These are phyloP conservation scores for Sporothrix sp. DNA, from an alignment of 2,329 filamentous ascomycete species.

Conservation along the genomic window DNA sequence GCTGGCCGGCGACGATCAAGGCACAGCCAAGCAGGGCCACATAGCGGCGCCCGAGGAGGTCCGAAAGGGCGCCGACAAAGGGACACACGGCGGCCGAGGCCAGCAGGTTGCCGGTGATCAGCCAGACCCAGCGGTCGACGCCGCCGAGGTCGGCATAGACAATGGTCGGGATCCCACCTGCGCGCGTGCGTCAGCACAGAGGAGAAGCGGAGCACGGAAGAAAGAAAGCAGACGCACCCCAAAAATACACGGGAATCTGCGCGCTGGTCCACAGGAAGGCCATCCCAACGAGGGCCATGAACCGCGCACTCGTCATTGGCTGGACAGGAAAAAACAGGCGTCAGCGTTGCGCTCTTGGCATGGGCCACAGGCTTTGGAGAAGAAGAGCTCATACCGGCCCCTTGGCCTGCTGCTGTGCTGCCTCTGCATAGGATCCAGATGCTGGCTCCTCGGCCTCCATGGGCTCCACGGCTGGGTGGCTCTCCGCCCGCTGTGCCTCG, in stretches of 20 bases:
- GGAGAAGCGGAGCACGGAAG: constrained; percentile 29
- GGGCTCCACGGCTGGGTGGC: not conserved
- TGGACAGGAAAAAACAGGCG: not conserved
- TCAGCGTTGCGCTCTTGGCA: too few relatives aligned
- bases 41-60: constrained; percentile 51
- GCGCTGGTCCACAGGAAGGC: constrained; percentile 24
- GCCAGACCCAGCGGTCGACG: constrained; percentile 51
- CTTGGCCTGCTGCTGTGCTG: not conserved
- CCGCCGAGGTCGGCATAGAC: constrained; percentile 54
- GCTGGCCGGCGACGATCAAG: constrained; percentile 48
- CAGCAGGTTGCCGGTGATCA: constrained; percentile 44
- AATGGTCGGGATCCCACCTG: constrained; percentile 38
- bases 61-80: constrained; percentile 57
- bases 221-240: constrained; percentile 17
- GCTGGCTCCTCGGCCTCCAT: not conserved
- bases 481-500: not conserved
- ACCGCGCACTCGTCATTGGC: constrained; percentile 13
- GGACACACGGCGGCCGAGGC: constrained; percentile 47
- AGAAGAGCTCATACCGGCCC: not conserved
- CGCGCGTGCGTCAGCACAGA: too few relatives aligned
- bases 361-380: too few relatives aligned
- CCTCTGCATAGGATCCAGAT: not conserved
- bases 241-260: constrained; percentile 23
- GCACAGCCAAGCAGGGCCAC: constrained; percentile 45
- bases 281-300: constrained; percentile 22